Base-by-base conservation (phyloP, 2,329 filamentous ascomycete genomes). In the Cytospora leucostoma region DNA sequence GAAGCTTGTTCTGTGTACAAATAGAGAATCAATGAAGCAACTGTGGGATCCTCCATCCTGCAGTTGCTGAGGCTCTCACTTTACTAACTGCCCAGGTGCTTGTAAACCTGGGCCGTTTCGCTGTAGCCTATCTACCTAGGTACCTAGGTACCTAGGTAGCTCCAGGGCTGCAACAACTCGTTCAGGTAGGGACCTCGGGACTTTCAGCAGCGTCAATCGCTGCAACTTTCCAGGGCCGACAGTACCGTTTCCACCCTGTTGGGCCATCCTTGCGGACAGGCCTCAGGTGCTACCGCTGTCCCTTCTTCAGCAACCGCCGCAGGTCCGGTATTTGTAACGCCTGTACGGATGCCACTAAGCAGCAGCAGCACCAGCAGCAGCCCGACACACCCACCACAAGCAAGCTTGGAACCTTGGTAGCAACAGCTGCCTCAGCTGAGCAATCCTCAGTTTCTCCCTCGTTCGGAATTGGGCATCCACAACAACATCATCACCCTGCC, bases 221-320 rank as follows among this genome's bases (percentile, higher is more conserved):
- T 52, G 53, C 56, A 35, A 49, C 55, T 52, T 40, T 58, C 60
- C 40, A 56, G 60, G 37, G 47, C 34, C 49, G 47, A 19, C 33
- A 63, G 55, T 10, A 37, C 34, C 37, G 34, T 63, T 7, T 47
- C 49, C 13, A 49, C 56, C 21, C 32, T 62, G 37, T 56, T 62
- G 13, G 61, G 55, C 32, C 61, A 62, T 27, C 55, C 55, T 15
- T n/a, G n/a, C n/a, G 55, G 61, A 33, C 61, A 62, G 55, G 49
- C 61, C 21, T 55, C 58, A 21, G 60, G 60, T 47, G 54, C 32
- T 27, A 21, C 58, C 53, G 60, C 54, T 57, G 60, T 47, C 44
- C 60, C 60, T 38, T 52, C 40, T 38, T 38, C 58, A 32, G 32
- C 57, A 15, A 21, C 51, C n/a, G 10, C 49, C 3, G 34, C 59